Evolutionary conservation across 2,329 filamentous ascomycete species (phyloP), one percentile per base, ranked within the genome.

Genomic region (Phialophora verrucosa): DNA sequence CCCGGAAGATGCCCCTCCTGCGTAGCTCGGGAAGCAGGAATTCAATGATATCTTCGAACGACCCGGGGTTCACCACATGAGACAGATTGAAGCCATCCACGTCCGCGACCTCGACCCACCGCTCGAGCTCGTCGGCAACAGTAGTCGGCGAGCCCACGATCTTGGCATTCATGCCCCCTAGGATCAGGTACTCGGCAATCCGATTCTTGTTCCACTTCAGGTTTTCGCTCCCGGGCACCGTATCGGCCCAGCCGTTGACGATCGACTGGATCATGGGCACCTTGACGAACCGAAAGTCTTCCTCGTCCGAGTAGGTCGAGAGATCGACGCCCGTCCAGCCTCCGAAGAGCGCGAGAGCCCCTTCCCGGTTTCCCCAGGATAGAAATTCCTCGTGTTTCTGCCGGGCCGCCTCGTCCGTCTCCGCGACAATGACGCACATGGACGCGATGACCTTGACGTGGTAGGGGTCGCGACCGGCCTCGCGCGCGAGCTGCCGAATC

Each of bases 11-110:
- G 1, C 78, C 79, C 5, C 81, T 73, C 20, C 75, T 75, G 61
- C 80, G 74, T 65, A 84, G 71, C 72, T 84, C 83, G 0, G 82
- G 83, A 20, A 84, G 73, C 27, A 85, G 70, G 63, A 83, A 69
- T 29, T 84, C 80, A 23, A 84, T 79, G 8, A 84, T 78, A 62
- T 84, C 83, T 71, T 84, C 82, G 70, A 84, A 84, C 0, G 80
- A 84, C 0, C 82, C 83, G 0, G 83, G 82, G 14, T 80, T 84
- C 1, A 81, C 81, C 23, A 83, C 81, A 74, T 84, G 82, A 10
- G 75, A 78, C 27, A 84, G 65, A 70, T 92, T 92, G 77, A 92
- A 92, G 0, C 90, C 90, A 74, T 92, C 90, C 0, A 92, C 84
- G 70, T 91, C 90, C 0, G 87, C 88, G 73, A 91, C 88, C 5